A percentile compares a stretch with the other conserved stretches of the same genome.
Evolutionary conservation across 2,329 filamentous ascomycete genomes (phyloP).

Genomic region (Rosellinia necatrix): DNA sequence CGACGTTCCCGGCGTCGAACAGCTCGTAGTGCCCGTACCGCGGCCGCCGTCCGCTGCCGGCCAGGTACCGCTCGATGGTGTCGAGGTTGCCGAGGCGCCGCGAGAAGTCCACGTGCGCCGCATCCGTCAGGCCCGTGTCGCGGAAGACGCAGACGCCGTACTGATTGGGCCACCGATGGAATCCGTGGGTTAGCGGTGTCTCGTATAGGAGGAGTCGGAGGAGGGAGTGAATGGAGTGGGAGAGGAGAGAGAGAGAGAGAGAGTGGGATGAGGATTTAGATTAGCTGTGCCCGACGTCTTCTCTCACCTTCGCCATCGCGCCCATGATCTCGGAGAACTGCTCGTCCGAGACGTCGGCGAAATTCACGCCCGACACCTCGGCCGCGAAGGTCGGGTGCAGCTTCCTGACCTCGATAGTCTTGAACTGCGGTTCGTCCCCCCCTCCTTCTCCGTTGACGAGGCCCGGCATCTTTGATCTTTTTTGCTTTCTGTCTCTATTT

Average conservation of each 20-base stretch:
- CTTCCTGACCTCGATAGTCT: constrained; percentile 36
- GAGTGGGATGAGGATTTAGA: too few species aligned
- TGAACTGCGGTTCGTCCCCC: constrained; percentile 32
- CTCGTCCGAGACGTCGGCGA: constrained; percentile 40
- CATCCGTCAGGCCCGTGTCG: constrained; percentile 54
- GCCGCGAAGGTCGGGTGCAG: constrained; percentile 40
- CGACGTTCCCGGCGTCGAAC: constrained; percentile 60
- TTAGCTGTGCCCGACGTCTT: too few species aligned
- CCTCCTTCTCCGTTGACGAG: constrained; percentile 33
- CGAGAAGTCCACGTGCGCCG: constrained; percentile 55
- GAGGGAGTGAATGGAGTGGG: too few species aligned
- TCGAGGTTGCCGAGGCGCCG: constrained; percentile 59
- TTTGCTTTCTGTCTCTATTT: not conserved
- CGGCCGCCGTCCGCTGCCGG: constrained; percentile 49
- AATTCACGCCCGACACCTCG: constrained; percentile 42
- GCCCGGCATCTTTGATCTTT: constrained; percentile 35
- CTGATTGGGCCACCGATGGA: constrained; percentile 39
- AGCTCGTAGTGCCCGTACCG: constrained; percentile 55
- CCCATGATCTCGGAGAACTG: constrained; percentile 40
- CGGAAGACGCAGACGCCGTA: constrained; percentile 60
- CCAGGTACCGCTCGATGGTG: constrained; percentile 55
- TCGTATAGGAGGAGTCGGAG: too few species aligned
- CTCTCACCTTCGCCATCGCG: constrained; percentile 44
- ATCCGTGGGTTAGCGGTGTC: too few species aligned
- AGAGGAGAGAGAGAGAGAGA: too few species aligned